Percentiles rank a stretch among this genome's conserved stretches.
Conservation (phyloP, 495 filamentous ascomycete species). For the Penicillium arizonense region DNA sequence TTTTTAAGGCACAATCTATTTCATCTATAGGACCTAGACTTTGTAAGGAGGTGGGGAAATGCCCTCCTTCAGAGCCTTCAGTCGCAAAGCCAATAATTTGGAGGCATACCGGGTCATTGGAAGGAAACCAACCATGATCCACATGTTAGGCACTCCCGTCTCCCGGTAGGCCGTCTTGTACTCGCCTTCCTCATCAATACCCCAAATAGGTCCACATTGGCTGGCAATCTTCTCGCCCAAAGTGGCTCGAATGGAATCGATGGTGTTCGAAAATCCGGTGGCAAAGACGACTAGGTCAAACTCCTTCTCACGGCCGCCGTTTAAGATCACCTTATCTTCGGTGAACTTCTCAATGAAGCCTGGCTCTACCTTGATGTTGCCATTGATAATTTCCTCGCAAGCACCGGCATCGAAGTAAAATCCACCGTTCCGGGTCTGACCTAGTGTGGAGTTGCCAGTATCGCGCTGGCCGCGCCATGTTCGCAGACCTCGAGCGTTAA, state of each 20-base stretch:
- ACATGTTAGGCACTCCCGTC: conserved; percentile 41
- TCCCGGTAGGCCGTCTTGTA: conserved; percentile 57
- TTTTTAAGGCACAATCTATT: not conserved
- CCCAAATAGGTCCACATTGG: conserved; percentile 65
- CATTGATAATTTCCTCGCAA: conserved; percentile 62
- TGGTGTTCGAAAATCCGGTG: conserved; percentile 64
- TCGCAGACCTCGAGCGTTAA: conserved; percentile 18
- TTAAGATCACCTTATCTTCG: conserved; percentile 45
- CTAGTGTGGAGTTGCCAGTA: conserved; percentile 19
- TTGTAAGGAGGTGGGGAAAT: conserved; percentile 19
- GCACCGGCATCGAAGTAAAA: conserved; percentile 71
- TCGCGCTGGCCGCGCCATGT: conserved; percentile 27
- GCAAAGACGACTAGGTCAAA: conserved; percentile 75
- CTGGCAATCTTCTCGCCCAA: conserved; percentile 64
- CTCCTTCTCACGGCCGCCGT: conserved; percentile 56
- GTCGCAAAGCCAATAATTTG: conserved; percentile 17
- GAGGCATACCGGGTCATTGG: conserved; percentile 21
- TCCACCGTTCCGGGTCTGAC: conserved; percentile 56
- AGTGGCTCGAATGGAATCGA: conserved; percentile 33
- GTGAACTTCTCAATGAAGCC: conserved; percentile 32
- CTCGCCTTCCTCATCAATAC: conserved; percentile 72
- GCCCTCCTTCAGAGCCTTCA: conserved; percentile 21
- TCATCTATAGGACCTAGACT: conserved; percentile 4
- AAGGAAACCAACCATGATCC: conserved; percentile 27
- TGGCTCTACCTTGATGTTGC: conserved; percentile 67